Base-by-base conservation (phyloP, 2,329 filamentous ascomycete genomes). In the Escovopsis sp. region DNA sequence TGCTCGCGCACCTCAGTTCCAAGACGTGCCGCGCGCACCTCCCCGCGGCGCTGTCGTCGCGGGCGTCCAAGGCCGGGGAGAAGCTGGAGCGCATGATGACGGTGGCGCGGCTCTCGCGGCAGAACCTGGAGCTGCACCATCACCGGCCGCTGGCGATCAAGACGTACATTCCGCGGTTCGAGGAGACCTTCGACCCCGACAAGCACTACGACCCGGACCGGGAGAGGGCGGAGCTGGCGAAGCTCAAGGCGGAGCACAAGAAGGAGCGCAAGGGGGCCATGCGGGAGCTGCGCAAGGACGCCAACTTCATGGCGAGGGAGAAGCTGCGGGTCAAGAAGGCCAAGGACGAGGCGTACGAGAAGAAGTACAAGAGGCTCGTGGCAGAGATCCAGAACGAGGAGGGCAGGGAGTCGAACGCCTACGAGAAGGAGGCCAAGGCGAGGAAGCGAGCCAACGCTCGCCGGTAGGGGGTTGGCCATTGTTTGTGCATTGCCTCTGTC, bases 151-250 rank as follows among this genome's bases (percentile, higher is more conserved):
- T 93, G 3, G 79, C 90, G 16, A 93, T 96, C 64, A 87, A 88
- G 57, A 77, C 76, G 7, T 78, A 73, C 39, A 76, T 94, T 32
- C 90, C 90, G 58, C 94, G 93, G 58, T 98, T 96, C 62, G 90
- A 96, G 62, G 88, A 94, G 54, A 70, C 73, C 39, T 98, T 86
- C 70, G 90, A 93, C 56, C 90, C 90, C 3, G 76, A 82, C 63
- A 88, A 86, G 62, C 90, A 96, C 69, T 96, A 98, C 71, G 92
- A 98, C 53, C 86, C 86, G 1, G 82, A 98, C 59, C 79, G 78
- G 46, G 86, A 94, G 58, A 82, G 90, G 25, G 79, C 83, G 16
- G 86, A 94, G 52, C 61, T 81, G 41, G 77, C 77, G 52, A 90
- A 87, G 58, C 70, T 98, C 51, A 78, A 77, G 62, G 78, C 78